Evolutionary conservation across 345 rosid species (phyloP).

Genomic region (Populus pruinosa): DNA sequence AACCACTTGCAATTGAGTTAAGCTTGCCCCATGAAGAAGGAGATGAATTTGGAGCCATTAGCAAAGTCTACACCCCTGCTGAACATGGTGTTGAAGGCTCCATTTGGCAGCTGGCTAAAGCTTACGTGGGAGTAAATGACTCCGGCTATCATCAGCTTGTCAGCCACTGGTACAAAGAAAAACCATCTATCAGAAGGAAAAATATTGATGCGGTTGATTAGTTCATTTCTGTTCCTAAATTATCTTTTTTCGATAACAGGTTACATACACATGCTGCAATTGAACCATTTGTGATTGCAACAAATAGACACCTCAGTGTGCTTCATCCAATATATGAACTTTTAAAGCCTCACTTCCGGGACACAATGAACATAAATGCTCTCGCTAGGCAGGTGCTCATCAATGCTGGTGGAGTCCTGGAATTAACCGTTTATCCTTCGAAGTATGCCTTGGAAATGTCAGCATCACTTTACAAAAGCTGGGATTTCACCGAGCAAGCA

Average conservation of each 20-base stretch:
- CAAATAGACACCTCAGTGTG: constrained; percentile 45
- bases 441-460: constrained; percentile 43
- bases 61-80: constrained; percentile 69
- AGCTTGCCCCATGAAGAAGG: constrained; percentile 73
- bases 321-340: constrained; percentile 45
- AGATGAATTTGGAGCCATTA: constrained; percentile 54
- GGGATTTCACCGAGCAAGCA: constrained; percentile 42
- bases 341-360: constrained; percentile 44
- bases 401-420: constrained; percentile 42
- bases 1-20: constrained; percentile 77
- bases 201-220: neutral
- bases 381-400: constrained; percentile 34
- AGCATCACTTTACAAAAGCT: constrained; percentile 34
- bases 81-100: constrained; percentile 58
- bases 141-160: constrained; percentile 87
- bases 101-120: constrained; percentile 84
- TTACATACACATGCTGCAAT: constrained; percentile 45
- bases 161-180: constrained; percentile 68
- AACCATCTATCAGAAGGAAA: neutral
- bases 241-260: constrained; percentile 9
- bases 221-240: neutral
- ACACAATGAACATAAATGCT: constrained; percentile 46
- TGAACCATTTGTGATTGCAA: constrained; percentile 48
- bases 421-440: constrained; percentile 34
- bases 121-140: constrained; percentile 80